Evolutionary conservation across 805 yeast genomes (phyloP), one percentile per base, ranked within the genome.

Genomic region (Myxozyma mucilagina): DNA sequence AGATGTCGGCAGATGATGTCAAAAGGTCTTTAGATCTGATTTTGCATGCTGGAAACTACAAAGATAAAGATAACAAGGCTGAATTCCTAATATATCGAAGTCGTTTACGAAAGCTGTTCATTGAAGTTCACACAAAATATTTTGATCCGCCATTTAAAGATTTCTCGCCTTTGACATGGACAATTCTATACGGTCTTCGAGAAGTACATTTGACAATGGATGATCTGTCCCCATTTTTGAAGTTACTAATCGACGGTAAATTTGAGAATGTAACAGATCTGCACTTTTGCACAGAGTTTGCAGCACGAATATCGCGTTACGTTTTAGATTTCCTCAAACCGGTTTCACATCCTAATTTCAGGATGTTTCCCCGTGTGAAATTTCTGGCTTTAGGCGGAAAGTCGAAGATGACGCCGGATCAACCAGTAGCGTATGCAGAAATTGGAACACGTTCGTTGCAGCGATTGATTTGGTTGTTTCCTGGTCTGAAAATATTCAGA

Each of bases 151-250:
- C 48, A 10, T 16, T 29, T 32, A 42, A 52, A 9, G 42, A 34
- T 10, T 52, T 41, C 32, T 42, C 48, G 36, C 16, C 56, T 11
- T 10, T 31, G 41, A 52, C 56, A 9, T 52, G 56, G 56, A 42
- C 56, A 4, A 42, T 52, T 13, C 20, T 52, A 8, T 41, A 43
- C n/a, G 56, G 56, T 1, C 38, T 52, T 8, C 56, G 48, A 3
- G 56, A 52, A 42, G 48, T 52, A 11, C 56, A 52, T 39, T 34
- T 52, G 6, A 52, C 56, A 3, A 29, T 52, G n/a, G 48, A 52
- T 18, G 56, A 52, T 13, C 7, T 52, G 31, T 14, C 47, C 11
- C 32, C 47, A 16, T 52, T 52, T 36, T 32, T 52, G 56, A 52
- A 42, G 14, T 16, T 52, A 29, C 34, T 52, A 9, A 20, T 43